phyloP scores from a whole-genome alignment of 2,329 filamentous ascomycete genomes.

The Cladosporium sp. region DNA sequence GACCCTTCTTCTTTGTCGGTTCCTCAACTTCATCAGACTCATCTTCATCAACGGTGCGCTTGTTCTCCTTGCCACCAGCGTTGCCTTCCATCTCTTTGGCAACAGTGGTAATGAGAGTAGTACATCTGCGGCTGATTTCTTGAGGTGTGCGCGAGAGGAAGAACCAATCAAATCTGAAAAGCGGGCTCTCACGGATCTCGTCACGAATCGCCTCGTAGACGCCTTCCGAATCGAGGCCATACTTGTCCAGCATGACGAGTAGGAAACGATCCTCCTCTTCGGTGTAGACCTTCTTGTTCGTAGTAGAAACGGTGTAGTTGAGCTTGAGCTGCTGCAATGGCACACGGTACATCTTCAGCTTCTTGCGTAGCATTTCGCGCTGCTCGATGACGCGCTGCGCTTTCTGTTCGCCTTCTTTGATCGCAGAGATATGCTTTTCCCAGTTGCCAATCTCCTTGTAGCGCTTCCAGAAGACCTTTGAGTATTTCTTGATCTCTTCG shows the following conservation, averaged over 20 bases:
- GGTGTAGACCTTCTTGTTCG: conserved; percentile 99
- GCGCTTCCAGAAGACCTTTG: conserved; percentile 93
- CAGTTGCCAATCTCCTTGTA: conserved; percentile 88
- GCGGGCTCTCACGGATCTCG: conserved; percentile 85
- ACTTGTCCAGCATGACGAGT: conserved; percentile 84
- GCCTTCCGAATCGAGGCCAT: conserved; percentile 83
- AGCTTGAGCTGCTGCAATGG: conserved; percentile 96
- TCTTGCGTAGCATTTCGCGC: conserved; percentile 86
- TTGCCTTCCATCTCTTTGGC: conserved; percentile 80
- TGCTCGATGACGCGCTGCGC: conserved; percentile 85
- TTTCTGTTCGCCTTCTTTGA: conserved; percentile 89
- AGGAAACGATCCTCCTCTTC: conserved; percentile 97
- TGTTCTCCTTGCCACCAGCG: conserved; percentile 50
- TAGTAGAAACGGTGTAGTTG: conserved; percentile 97
- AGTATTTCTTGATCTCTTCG: conserved; percentile 81
- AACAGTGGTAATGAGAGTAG: conserved; percentile 87
- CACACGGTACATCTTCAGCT: conserved; percentile 94
- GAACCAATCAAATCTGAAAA: conserved; percentile 99
- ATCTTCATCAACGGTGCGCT: conserved; percentile 72
- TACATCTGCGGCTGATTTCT: conserved; percentile 87
- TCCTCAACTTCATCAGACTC: conserved; percentile 64
- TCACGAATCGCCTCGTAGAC: conserved; percentile 95
- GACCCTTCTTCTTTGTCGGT: conserved; percentile 91
- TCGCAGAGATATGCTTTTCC: conserved; percentile 77
- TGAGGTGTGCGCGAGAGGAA: conserved; percentile 91